Percentiles rank a stretch among this genome's conserved stretches.
Evolutionary conservation across 2,329 filamentous ascomycete genomes (phyloP).

Genomic region (Fusarium decemcellulare): DNA sequence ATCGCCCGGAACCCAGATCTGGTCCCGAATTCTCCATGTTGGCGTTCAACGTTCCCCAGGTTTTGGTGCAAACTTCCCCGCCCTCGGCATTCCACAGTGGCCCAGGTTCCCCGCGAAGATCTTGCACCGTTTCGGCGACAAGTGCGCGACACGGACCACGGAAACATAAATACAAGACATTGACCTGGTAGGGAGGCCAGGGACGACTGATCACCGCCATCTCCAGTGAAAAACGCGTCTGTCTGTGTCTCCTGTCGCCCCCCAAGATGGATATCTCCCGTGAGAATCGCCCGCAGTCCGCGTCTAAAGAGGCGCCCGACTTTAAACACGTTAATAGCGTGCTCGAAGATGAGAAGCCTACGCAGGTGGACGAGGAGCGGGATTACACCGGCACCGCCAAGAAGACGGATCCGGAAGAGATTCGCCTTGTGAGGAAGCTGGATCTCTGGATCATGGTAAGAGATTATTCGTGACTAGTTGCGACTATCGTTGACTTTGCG

Average conservation of each 20-base stretch:
- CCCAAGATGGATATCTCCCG: conserved; percentile 20
- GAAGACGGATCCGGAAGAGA: conserved; percentile 58
- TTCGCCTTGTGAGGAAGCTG: conserved; percentile 57
- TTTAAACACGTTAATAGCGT: conserved; percentile 43
- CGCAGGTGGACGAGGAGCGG: conserved; percentile 27
- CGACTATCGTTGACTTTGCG: conserved; percentile 3
- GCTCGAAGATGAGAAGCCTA: conserved; percentile 42
- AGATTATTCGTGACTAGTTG: background rate
- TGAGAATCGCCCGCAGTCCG: conserved; percentile 12
- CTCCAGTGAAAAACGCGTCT: too few relatives aligned
- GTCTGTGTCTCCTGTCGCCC: too few relatives aligned
- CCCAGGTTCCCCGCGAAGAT: conserved; percentile 28
- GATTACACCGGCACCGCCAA: conserved; percentile 56
- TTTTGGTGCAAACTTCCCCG: conserved; percentile 29
- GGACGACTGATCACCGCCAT: too few relatives aligned
- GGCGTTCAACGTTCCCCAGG: conserved; percentile 24
- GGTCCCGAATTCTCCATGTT: conserved; percentile 23
- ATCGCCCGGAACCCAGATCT: conserved; percentile 35
- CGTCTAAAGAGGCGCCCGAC: conserved; percentile 31
- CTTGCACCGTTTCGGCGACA: conserved; percentile 7
- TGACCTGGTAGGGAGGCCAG: background rate
- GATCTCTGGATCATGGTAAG: conserved; percentile 59
- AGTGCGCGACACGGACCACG: background rate
- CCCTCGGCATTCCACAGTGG: conserved; percentile 19
- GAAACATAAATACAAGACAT: conserved; percentile 35